Evolutionary conservation across 306 rosid genomes (phyloP).

Genomic region (Ormosia emarginata): DNA sequence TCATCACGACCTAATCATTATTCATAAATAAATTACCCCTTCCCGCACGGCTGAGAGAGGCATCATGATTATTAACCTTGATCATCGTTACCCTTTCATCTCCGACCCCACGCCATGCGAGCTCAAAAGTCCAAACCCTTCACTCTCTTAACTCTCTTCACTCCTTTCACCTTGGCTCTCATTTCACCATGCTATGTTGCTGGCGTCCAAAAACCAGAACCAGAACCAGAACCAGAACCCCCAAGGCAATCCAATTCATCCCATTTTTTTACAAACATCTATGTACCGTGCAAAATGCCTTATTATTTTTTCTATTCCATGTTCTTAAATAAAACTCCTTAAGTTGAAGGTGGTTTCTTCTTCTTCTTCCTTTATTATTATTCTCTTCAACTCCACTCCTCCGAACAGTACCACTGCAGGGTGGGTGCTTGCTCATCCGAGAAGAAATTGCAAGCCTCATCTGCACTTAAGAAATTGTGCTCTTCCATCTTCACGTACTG

Average conservation of each 20-base stretch:
- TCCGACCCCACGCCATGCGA: constrained; percentile 34
- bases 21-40: constrained; percentile 2
- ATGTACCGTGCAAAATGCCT: not conserved
- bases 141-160: too few species aligned
- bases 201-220: not conserved
- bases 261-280: not conserved
- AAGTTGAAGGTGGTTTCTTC: not conserved
- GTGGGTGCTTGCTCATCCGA: constrained; percentile 90
- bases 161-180: not conserved
- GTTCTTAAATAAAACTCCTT: not conserved
- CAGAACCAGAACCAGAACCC: not conserved
- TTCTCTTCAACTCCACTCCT: constrained; percentile 52
- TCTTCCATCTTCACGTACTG: constrained; percentile 87
- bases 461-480: constrained; percentile 81
- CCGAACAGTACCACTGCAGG: constrained; percentile 76
- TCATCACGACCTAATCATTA: constrained; percentile 43
- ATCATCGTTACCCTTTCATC: constrained; percentile 40
- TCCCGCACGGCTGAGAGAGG: constrained; percentile 24
- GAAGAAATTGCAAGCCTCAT: constrained; percentile 82
- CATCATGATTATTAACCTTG: not conserved
- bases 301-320: not conserved
- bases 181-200: not conserved
- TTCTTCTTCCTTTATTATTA: not conserved
- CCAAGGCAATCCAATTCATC: not conserved
- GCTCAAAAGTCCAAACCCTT: too few species aligned